Evolutionary conservation across 768 basidiomycete species (phyloP), one percentile per base, ranked within the genome.

Genomic region (Lactarius hengduanensis): DNA sequence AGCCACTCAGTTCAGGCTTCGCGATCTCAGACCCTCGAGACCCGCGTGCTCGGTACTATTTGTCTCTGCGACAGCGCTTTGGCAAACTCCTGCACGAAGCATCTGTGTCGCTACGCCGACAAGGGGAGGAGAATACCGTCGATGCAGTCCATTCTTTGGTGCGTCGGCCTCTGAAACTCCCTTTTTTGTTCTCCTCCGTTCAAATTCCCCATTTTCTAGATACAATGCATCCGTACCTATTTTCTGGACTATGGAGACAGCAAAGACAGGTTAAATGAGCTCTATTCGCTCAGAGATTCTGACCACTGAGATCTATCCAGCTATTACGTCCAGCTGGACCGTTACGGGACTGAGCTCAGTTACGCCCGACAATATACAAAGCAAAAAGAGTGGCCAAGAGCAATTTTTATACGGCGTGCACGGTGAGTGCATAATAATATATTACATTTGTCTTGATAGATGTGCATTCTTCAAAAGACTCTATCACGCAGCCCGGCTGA

Each of bases 101-200:
- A 0, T 92, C 92, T 0, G 78, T 80, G 7, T 83, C 84, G 20
- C 75, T 93, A 69, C 83, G 83, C 41, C 81, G 84, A 66, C 90
- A 91, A 75, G 91, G 90, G 6, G 88, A 90, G 72, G 88, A 91
- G 75, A 90, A 89, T 69, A 89, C 87, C 2, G 85, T 95, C 9
- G 93, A 95, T 75, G 87, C 89, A 6, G 89, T 93, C 20, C 84
- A 89, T 69, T 83, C 86, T 74, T 78, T 92, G 64, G 90, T 90
- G 70, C 67, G 45, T 34, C 41, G 18, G 36, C 11, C 30, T 26
- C 22, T 56, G 58, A 45, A 28, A 41, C 30, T 28, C 26, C 3
- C 22, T 18, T 32, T 58, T 34, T 40, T 26, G 13, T 45, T 43
- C 41, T 6, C 20, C 30, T 43, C 47, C 11, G 9, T 30, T 40